Conservation (phyloP, 2,329 filamentous ascomycete species). For the Fragosphaeria purpurea region DNA sequence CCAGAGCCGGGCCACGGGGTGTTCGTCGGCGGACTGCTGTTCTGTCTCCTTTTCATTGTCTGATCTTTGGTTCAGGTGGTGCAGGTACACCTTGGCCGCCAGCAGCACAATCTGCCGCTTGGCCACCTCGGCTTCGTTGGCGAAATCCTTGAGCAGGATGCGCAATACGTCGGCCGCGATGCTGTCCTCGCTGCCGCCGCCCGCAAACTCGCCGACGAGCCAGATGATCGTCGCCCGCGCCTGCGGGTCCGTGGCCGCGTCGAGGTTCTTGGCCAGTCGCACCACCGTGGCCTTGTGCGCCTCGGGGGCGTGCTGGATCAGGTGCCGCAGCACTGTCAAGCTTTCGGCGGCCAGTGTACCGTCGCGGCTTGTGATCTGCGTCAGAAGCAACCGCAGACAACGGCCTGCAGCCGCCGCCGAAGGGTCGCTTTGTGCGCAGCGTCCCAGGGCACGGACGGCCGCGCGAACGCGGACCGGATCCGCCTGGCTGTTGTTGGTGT, state of each 20-base stretch:
- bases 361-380: constrained; percentile 81
- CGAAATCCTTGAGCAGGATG: constrained; percentile 70
- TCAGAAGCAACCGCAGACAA: constrained; percentile 72
- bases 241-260: constrained; percentile 75
- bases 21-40: constrained; percentile 29
- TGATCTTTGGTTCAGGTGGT: constrained; percentile 58
- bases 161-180: constrained; percentile 88
- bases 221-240: constrained; percentile 93
- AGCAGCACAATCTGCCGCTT: constrained; percentile 88
- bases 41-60: constrained; percentile 26
- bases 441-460: constrained; percentile 83
- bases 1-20: constrained; percentile 71
- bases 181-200: constrained; percentile 68
- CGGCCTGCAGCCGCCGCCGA: constrained; percentile 52
- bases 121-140: constrained; percentile 71
- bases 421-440: constrained; percentile 64
- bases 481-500: constrained; percentile 25
- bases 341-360: constrained; percentile 84
- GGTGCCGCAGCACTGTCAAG: constrained; percentile 84
- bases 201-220: constrained; percentile 91
- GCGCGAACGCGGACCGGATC: constrained; percentile 76
- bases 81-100: constrained; percentile 92
- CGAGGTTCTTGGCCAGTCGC: constrained; percentile 80
- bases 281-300: constrained; percentile 79
- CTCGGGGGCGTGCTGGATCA: constrained; percentile 83